Evolutionary conservation across 345 rosid genomes (phyloP), one percentile per base, ranked within the genome.

Genomic region (Aegle marmelos): DNA sequence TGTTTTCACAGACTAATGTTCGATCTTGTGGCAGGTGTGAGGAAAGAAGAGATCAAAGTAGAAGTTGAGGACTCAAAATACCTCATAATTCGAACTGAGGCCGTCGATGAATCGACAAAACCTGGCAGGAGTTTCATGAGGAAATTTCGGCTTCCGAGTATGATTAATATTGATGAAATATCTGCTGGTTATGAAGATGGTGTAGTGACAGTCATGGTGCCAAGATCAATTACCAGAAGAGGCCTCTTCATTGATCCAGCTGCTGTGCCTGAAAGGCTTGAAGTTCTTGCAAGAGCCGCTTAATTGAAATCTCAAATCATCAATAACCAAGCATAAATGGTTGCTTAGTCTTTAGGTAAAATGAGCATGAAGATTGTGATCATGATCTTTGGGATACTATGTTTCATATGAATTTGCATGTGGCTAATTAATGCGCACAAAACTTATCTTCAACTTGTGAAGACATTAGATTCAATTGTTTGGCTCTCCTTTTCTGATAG

Each of bases 231-330:
- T 34, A 69, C 62, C 75, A 71, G 89, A 61, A 87, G 83, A 50
- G 82, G 87, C 27, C 78, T 86, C 82, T 78, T 79, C 69, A 85
- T 89, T 74, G 90, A 91, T n/a, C 92, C 89, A 13, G 78, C 82
- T 19, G 88, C 85, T 77, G 65, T 90, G 62, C 90, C 91, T 21
- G 83, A 85, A 14, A 88, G 70, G 25, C 84, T 88, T 59, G 85
- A 88, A 76, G 83, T 87, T 75, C 88, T 88, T 82, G 98, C 98
- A 10, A 91, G 92, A 83, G 98, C 98, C 79, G 97, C 98, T 83
- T 92, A 86, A 87, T 3, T 13, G 50, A 13, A 45, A 17, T 13
- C 50, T 45, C 4, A 45, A 45, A 45, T 45, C 50, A 73, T 5
- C 53, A 58, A 56, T 37, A n/a, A 36, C 39, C 54, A 63, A 2